phyloP scores from a whole-genome alignment of 805 yeast species.

The Candida ascalaphidarum region DNA sequence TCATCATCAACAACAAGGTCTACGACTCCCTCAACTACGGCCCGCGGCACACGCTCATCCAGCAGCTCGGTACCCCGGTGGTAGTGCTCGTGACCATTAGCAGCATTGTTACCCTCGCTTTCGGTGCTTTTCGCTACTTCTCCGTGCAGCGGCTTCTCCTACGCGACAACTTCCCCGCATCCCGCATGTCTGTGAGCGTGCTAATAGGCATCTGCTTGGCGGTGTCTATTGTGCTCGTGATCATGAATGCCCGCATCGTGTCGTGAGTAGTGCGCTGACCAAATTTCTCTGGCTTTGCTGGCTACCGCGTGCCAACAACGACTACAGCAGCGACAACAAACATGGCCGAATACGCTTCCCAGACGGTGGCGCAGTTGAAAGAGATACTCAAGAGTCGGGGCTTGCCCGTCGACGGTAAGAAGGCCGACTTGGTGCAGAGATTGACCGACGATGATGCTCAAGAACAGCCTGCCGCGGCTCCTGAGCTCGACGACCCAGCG shows the following conservation, averaged over 20 bases:
- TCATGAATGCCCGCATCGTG: constrained; percentile 9
- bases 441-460: constrained; percentile 46
- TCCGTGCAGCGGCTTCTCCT: constrained; percentile 16
- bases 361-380: constrained; percentile 79
- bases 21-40: constrained; percentile 1
- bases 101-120: too few relatives aligned
- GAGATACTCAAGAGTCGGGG: constrained; percentile 63
- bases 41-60: constrained; percentile 1
- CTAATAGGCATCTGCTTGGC: constrained; percentile 11
- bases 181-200: constrained; percentile 11
- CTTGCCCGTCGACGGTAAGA: constrained; percentile 67
- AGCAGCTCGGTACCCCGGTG: too few relatives aligned
- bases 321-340: constrained; percentile 1
- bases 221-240: constrained; percentile 10
- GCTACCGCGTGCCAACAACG: too few relatives aligned
- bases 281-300: too few relatives aligned
- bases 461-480: constrained; percentile 1
- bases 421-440: constrained; percentile 66
- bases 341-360: constrained; percentile 52
- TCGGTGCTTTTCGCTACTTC: too few relatives aligned
- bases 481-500: constrained; percentile 2
- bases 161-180: constrained; percentile 14
- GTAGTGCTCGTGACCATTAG: too few relatives aligned
- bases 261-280: too few relatives aligned
- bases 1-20: constrained; percentile 1